These are phyloP conservation scores for Acrodontium crateriforme DNA, from an alignment of 2,329 filamentous ascomycete species.

Conservation along the genomic window DNA sequence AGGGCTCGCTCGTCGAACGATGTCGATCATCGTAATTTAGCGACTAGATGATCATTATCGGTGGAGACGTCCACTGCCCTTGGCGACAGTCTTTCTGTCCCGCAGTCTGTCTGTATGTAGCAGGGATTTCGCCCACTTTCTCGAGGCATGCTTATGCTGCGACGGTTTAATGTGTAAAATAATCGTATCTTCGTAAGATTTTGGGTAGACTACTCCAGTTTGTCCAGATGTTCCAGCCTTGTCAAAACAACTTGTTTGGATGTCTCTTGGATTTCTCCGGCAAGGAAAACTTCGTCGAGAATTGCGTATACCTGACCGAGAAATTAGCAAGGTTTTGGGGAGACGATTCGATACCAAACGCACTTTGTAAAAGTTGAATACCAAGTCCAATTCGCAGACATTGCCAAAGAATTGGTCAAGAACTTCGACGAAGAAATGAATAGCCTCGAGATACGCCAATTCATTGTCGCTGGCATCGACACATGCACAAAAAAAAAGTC, in stretches of 20 bases:
- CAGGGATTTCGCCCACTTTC: too few relatives aligned
- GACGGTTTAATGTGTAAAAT: too few relatives aligned
- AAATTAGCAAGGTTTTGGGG: conserved; percentile 51
- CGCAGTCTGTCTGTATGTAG: too few relatives aligned
- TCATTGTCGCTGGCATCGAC: conserved; percentile 99
- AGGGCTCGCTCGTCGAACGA: too few relatives aligned
- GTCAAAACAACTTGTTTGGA: conserved; percentile 97
- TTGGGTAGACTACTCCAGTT: conserved; percentile 67
- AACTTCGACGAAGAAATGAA: conserved; percentile 99
- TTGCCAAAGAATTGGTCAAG: conserved; percentile 98
- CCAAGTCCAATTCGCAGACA: conserved; percentile 91
- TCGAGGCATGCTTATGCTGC: too few relatives aligned
- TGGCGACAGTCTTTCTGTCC: too few relatives aligned
- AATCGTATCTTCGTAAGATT: too few relatives aligned
- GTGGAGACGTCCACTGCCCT: too few relatives aligned
- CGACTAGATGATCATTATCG: too few relatives aligned
- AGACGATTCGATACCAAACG: conserved; percentile 10
- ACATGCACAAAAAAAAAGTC: conserved; percentile 97
- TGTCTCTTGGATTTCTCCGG: conserved; percentile 96
- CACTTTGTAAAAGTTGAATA: conserved; percentile 59
- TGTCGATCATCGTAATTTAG: too few relatives aligned
- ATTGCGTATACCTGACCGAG: conserved; percentile 75
- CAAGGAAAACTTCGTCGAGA: conserved; percentile 92
- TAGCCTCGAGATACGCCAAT: conserved; percentile 88
- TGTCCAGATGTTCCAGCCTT: conserved; percentile 85